A percentile compares a stretch with the other conserved stretches of the same genome.
Evolutionary conservation across 345 rosid species (phyloP).

Genomic region (Mallotus nudiflorus): DNA sequence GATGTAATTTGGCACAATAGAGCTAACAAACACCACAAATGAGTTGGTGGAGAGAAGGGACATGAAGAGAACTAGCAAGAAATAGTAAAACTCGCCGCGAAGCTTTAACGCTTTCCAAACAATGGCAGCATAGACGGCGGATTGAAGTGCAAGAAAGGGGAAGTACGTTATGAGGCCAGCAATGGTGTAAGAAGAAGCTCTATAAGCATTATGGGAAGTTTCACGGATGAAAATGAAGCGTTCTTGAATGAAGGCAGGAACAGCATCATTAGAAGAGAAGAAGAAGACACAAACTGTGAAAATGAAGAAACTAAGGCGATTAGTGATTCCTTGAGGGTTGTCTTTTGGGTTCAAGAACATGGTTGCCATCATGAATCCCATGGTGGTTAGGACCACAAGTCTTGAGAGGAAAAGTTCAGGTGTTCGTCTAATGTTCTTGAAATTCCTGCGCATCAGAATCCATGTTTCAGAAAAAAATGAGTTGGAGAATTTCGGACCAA

Average conservation of each 20-base stretch:
- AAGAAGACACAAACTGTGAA: conserved; percentile 67
- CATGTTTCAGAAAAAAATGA: conserved; percentile 53
- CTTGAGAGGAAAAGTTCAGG: conserved; percentile 74
- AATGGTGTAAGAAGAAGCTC: conserved; percentile 66
- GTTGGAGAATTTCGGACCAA: conserved; percentile 51
- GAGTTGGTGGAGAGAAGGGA: conserved; percentile 69
- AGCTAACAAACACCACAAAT: conserved; percentile 68
- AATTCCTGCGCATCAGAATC: conserved; percentile 68
- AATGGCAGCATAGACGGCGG: conserved; percentile 51
- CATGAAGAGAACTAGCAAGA: conserved; percentile 52
- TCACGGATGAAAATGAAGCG: conserved; percentile 62
- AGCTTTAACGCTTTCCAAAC: conserved; percentile 57
- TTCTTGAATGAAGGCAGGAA: conserved; percentile 71
- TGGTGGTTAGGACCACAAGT: conserved; percentile 54
- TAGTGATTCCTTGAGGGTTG: conserved; percentile 51
- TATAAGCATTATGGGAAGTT: conserved; percentile 64
- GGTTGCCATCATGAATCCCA: conserved; percentile 79
- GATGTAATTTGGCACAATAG: conserved; percentile 64
- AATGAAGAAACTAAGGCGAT: conserved; percentile 60
- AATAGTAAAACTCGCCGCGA: conserved; percentile 48
- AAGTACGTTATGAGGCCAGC: conserved; percentile 62
- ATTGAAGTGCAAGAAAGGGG: conserved; percentile 56
- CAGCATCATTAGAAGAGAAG: conserved; percentile 72
- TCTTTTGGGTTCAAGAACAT: conserved; percentile 58
- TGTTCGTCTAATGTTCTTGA: conserved; percentile 60